Percentiles rank a stretch among this genome's conserved stretches.
These are phyloP conservation scores for Plantago elongata DNA, from an alignment of 257 asterid genomes.

Conservation along the genomic window DNA sequence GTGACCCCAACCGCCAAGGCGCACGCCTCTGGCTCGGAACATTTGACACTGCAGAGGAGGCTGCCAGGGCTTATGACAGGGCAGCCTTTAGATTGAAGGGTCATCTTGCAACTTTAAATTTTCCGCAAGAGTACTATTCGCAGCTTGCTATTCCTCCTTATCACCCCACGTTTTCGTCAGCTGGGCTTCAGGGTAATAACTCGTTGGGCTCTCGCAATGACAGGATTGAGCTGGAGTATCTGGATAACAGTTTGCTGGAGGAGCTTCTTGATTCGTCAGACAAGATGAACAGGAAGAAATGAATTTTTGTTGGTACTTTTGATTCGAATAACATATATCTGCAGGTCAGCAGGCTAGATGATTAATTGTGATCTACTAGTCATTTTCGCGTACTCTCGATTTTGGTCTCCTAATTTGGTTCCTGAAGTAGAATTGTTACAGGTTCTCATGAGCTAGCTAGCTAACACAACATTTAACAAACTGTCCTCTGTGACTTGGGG, in stretches of 20 bases:
- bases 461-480: no score
- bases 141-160: slow-evolving; percentile 46
- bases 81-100: slow-evolving; percentile 49
- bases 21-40: slow-evolving; percentile 65
- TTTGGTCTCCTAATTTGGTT: no score
- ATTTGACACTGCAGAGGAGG: slow-evolving; percentile 61
- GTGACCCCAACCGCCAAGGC: slow-evolving; percentile 50
- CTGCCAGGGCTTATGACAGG: slow-evolving; percentile 51
- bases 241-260: slow-evolving; percentile 49
- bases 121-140: slow-evolving; percentile 53
- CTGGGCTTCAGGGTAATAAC: not conserved
- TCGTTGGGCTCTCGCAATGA: slow-evolving; percentile 14
- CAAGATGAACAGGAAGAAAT: slow-evolving; percentile 28
- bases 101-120: slow-evolving; percentile 53
- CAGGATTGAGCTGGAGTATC: slow-evolving; percentile 48
- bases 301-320: not conserved
- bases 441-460: no score
- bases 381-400: no score
- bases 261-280: slow-evolving; percentile 46
- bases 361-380: no score
- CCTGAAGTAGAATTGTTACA: no score
- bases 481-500: no score
- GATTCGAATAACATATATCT: no score
- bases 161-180: slow-evolving; percentile 25
- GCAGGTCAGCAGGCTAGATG: no score